Percentiles rank a stretch among this genome's conserved stretches.
phyloP scores from a whole-genome alignment of 768 basidiomycete species.

The Hygrophorus pudorinus region DNA sequence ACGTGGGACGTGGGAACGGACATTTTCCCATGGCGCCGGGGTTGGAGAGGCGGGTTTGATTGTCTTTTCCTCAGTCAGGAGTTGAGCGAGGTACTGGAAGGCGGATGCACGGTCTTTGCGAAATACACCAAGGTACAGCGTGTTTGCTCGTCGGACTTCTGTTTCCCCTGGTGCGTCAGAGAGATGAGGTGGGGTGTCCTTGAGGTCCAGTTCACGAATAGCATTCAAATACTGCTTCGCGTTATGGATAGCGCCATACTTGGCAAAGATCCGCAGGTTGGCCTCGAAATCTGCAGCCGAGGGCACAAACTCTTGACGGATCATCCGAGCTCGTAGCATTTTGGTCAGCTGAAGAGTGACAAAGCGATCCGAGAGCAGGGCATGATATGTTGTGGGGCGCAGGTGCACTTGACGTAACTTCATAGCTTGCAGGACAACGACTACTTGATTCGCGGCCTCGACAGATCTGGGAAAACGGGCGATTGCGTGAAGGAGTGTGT shows the following conservation, averaged over 20 bases:
- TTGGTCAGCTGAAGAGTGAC: constrained; percentile 41
- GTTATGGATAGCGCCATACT: constrained; percentile 32
- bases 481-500: constrained; percentile 43
- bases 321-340: constrained; percentile 33
- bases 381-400: constrained; percentile 29
- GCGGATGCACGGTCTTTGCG: constrained; percentile 34
- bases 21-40: constrained; percentile 1
- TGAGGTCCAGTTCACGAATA: constrained; percentile 19
- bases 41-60: background rate
- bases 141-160: constrained; percentile 23
- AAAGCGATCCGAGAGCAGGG: constrained; percentile 39
- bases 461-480: constrained; percentile 28
- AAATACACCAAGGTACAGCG: constrained; percentile 28
- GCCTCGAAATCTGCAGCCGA: constrained; percentile 35
- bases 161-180: background rate
- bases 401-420: constrained; percentile 32
- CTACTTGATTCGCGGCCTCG: constrained; percentile 27
- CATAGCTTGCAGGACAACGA: constrained; percentile 38
- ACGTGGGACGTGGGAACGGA: constrained; percentile 3
- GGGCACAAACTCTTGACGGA: constrained; percentile 28
- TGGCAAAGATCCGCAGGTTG: constrained; percentile 37
- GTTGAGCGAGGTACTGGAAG: constrained; percentile 33
- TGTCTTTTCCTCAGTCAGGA: constrained; percentile 13
- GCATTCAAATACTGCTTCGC: constrained; percentile 29
- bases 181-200: background rate